A percentile compares a stretch with the other conserved stretches of the same genome.
These are phyloP conservation scores for Parachlorella kessleri DNA, from an alignment of 139 green algal species.

Conservation along the genomic window DNA sequence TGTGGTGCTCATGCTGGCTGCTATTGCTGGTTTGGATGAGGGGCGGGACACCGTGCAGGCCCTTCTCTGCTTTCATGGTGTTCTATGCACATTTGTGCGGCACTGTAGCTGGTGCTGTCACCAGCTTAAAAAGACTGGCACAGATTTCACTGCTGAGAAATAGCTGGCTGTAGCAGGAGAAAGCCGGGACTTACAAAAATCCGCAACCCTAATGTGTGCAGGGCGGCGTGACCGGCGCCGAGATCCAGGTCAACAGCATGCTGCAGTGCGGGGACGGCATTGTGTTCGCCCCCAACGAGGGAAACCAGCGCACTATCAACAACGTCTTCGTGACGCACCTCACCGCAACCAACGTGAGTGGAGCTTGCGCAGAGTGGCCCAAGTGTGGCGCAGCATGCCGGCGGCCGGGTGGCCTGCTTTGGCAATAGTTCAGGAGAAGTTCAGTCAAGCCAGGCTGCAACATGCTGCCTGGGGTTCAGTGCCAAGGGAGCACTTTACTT, in stretches of 20 bases:
- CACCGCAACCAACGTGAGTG: not conserved
- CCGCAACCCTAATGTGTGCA: not conserved
- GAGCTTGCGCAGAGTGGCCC: no score
- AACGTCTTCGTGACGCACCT: not conserved
- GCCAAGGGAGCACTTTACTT: no score
- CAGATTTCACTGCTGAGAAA: not conserved
- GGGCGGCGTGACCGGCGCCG: not conserved
- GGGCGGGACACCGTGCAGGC: not conserved
- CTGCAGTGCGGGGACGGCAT: not conserved
- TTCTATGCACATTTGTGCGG: not conserved
- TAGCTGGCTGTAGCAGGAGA: not conserved
- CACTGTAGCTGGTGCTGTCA: not conserved
- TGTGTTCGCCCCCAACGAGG: not conserved
- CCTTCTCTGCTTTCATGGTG: not conserved
- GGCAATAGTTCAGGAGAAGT: not conserved
- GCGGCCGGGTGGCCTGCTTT: not conserved
- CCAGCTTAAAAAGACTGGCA: not conserved
- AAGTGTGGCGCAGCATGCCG: no score
- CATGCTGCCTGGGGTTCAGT: not conserved
- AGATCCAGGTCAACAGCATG: not conserved
- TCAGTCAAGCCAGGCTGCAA: not conserved
- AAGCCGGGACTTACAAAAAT: not conserved
- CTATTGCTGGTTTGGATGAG: no score
- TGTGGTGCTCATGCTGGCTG: no score
- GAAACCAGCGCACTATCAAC: not conserved